Evolutionary conservation across 768 basidiomycete genomes (phyloP).

Genomic region (Phylloporus sp.): DNA sequence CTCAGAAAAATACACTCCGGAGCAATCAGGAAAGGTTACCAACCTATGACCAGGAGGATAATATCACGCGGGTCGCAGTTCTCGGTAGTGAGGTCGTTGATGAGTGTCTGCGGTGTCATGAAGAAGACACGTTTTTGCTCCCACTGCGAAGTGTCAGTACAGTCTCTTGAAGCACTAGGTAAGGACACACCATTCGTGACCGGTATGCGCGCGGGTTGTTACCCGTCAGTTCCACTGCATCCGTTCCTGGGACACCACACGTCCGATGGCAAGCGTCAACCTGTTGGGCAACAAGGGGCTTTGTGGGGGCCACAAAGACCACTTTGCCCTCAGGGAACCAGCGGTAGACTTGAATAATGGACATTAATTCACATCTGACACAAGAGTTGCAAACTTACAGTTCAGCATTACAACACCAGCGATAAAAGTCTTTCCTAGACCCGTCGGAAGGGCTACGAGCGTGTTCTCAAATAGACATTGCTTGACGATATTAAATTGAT

Average conservation of each 20-base stretch:
- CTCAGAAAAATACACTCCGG: conserved; percentile 1
- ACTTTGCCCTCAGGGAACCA: conserved; percentile 94
- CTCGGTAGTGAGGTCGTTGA: conserved; percentile 76
- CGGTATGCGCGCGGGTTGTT: conserved; percentile 53
- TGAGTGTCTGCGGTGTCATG: conserved; percentile 93
- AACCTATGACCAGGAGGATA: conserved; percentile 85
- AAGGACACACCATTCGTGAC: conserved; percentile 52
- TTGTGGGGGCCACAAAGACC: conserved; percentile 93
- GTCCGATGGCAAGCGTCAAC: conserved; percentile 88
- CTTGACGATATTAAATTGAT: conserved; percentile 91
- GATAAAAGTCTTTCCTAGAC: conserved; percentile 96
- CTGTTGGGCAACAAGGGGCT: conserved; percentile 94
- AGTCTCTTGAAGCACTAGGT: neutral
- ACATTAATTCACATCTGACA: conserved; percentile 2
- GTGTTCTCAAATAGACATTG: conserved; percentile 88
- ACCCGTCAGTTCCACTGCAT: conserved; percentile 87
- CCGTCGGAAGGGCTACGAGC: conserved; percentile 91
- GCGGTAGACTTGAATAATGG: conserved; percentile 60
- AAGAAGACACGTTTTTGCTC: conserved; percentile 82
- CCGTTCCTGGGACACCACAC: conserved; percentile 87
- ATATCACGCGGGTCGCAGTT: conserved; percentile 78
- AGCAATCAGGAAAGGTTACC: conserved; percentile 14
- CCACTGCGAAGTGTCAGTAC: conserved; percentile 49
- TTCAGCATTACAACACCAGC: conserved; percentile 97
- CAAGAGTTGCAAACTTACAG: conserved; percentile 46